These are phyloP conservation scores for Glycine soja DNA, from an alignment of 306 rosid genomes.

Conservation along the genomic window DNA sequence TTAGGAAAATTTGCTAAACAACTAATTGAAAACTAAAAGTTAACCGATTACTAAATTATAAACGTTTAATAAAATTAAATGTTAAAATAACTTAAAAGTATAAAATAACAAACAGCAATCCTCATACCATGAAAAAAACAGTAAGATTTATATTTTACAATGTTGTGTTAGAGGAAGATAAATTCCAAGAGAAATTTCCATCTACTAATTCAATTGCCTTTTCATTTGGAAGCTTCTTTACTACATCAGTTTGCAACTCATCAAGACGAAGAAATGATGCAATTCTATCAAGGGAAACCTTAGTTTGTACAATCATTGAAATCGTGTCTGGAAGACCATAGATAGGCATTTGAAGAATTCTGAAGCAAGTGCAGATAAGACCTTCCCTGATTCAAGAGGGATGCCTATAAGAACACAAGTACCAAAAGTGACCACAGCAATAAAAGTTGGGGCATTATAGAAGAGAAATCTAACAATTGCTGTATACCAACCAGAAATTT, in stretches of 20 bases:
- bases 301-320: constrained; percentile 75
- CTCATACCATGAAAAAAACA: constrained; percentile 63
- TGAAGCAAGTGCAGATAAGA: constrained; percentile 88
- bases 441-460: constrained; percentile 75
- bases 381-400: constrained; percentile 90
- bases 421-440: constrained; percentile 81
- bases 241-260: constrained; percentile 66
- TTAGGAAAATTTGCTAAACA: no score
- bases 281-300: constrained; percentile 87
- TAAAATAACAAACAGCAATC: constrained; percentile 59
- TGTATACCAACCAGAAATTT: constrained; percentile 53
- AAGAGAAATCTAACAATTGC: constrained; percentile 64
- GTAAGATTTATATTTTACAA: constrained; percentile 64
- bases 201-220: constrained; percentile 65
- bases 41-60: no score
- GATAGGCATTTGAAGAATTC: constrained; percentile 86
- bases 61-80: no score
- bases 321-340: constrained; percentile 71
- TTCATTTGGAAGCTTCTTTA: constrained; percentile 68
- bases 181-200: constrained; percentile 89
- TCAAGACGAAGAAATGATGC: constrained; percentile 72
- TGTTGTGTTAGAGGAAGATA: constrained; percentile 56
- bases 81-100: no score
- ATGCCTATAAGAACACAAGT: constrained; percentile 74
- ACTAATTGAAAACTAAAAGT: no score